Evolutionary conservation across 768 basidiomycete genomes (phyloP).

Genomic region (Serendipita indica): DNA sequence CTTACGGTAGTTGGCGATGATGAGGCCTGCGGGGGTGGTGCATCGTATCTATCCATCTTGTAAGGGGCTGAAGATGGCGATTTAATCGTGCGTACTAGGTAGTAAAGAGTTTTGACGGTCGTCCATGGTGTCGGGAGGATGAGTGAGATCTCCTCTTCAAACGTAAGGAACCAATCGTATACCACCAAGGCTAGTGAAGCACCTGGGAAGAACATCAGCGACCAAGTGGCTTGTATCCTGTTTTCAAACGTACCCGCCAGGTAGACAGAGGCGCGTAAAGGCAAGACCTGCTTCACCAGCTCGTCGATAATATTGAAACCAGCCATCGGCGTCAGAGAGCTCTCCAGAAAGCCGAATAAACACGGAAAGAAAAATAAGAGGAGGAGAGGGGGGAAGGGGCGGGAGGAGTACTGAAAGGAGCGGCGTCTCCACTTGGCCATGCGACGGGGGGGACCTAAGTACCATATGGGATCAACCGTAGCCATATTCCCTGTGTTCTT

Average conservation of each 20-base stretch:
- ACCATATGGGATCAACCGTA: too few species aligned
- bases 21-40: not conserved
- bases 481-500: too few species aligned
- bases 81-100: not conserved
- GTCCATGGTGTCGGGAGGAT: not conserved
- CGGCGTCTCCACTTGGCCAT: not conserved
- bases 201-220: not conserved
- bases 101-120: not conserved
- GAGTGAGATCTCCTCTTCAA: not conserved
- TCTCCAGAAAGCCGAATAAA: too few species aligned
- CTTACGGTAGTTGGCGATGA: slow-evolving; percentile 4
- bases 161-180: slow-evolving; percentile 1
- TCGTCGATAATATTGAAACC: not conserved
- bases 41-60: not conserved
- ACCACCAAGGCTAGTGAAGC: not conserved
- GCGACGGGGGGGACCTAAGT: not conserved
- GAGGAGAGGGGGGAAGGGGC: not conserved
- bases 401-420: not conserved
- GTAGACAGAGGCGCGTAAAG: not conserved
- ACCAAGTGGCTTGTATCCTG: not conserved
- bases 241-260: not conserved
- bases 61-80: too few species aligned
- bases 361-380: not conserved
- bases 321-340: not conserved
- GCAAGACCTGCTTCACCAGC: not conserved